phyloP scores from a whole-genome alignment of 2,329 filamentous ascomycete genomes.

The Clarireedia homoeocarpa region DNA sequence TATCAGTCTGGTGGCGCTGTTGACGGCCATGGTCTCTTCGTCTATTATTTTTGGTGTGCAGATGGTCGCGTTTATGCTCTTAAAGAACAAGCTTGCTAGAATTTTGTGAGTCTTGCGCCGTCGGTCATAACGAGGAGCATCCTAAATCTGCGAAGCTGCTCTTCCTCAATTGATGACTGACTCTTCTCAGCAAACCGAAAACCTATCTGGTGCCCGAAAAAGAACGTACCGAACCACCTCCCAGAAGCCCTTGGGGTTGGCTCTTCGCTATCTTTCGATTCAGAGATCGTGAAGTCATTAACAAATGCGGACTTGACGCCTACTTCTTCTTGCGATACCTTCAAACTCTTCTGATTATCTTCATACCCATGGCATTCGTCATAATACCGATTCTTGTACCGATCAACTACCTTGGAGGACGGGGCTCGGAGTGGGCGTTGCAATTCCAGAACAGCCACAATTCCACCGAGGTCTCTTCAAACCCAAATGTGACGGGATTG shows the following conservation, averaged over 20 bases:
- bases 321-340: conserved; percentile 96
- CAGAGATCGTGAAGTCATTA: conserved; percentile 74
- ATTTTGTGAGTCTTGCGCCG: conserved; percentile 59
- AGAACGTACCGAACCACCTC: conserved; percentile 72
- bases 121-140: background rate
- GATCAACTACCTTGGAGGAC: conserved; percentile 68
- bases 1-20: conserved; percentile 27
- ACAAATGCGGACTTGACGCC: conserved; percentile 91
- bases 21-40: conserved; percentile 27
- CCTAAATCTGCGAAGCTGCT: background rate
- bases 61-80: conserved; percentile 62
- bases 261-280: conserved; percentile 57
- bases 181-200: conserved; percentile 57
- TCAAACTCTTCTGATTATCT: conserved; percentile 80
- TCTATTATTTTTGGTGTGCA: conserved; percentile 35
- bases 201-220: conserved; percentile 81
- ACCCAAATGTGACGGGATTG: conserved; percentile 44
- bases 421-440: conserved; percentile 38
- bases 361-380: conserved; percentile 70
- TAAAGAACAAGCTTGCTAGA: conserved; percentile 70
- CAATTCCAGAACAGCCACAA: conserved; percentile 29
- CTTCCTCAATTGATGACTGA: conserved; percentile 11
- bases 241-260: conserved; percentile 42
- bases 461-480: conserved; percentile 8
- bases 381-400: conserved; percentile 82